Evolutionary conservation across 2,329 filamentous ascomycete species (phyloP).

Genomic region (Fusarium ramigenum): DNA sequence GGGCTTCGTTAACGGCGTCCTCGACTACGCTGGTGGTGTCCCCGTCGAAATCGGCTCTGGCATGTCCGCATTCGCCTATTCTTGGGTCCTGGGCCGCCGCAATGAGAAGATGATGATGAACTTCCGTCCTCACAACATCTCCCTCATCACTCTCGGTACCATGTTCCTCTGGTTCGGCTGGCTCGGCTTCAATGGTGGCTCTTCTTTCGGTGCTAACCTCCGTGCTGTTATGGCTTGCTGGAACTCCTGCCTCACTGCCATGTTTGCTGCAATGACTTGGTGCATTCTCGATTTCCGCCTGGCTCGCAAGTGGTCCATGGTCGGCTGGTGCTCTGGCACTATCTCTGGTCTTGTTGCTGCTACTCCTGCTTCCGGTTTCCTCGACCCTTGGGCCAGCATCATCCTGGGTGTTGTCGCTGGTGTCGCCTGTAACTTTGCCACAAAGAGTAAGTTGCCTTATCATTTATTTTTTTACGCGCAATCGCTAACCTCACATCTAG

Average conservation of each 20-base stretch:
- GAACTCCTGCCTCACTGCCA: conserved; percentile 94
- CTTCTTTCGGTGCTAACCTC: conserved; percentile 91
- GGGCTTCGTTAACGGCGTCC: conserved; percentile 88
- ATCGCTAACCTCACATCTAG: conserved; percentile 41
- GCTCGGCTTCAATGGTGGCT: conserved; percentile 98
- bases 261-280: conserved; percentile 93
- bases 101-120: conserved; percentile 99
- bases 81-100: conserved; percentile 91
- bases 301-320: conserved; percentile 90
- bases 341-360: conserved; percentile 77
- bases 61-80: conserved; percentile 92
- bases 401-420: conserved; percentile 74
- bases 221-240: conserved; percentile 96
- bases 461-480: background rate
- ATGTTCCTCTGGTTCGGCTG: conserved; percentile 98
- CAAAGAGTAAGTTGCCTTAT: conserved; percentile 57
- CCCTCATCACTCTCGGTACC: conserved; percentile 93
- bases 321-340: conserved; percentile 76
- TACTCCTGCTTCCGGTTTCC: conserved; percentile 74
- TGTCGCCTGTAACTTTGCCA: conserved; percentile 73
- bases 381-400: conserved; percentile 74
- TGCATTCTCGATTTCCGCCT: conserved; percentile 95
- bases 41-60: conserved; percentile 98
- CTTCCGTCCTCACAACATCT: conserved; percentile 99
- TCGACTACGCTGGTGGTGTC: conserved; percentile 96